Evolutionary conservation across 116 monocot species (phyloP).

Genomic region (Trichopus zeylanicus): DNA sequence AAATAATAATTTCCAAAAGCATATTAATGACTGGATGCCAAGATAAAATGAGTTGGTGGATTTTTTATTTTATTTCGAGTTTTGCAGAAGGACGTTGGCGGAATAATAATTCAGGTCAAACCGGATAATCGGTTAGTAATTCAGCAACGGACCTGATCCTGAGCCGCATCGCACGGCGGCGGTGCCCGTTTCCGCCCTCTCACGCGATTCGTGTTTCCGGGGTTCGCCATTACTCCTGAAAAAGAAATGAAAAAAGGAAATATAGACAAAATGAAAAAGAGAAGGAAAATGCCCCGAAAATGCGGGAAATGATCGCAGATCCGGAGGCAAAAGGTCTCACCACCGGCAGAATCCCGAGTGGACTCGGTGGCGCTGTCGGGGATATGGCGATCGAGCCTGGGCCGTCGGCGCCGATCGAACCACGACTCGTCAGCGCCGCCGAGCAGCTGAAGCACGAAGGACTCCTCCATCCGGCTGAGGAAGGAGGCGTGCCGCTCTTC

Average conservation of each 20-base stretch:
- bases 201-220: neutral
- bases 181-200: neutral
- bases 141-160: neutral
- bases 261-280: neutral
- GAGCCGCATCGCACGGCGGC: neutral
- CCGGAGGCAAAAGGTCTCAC: neutral
- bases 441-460: conserved; percentile 25
- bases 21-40: too few relatives aligned
- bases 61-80: too few relatives aligned
- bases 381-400: conserved; percentile 8
- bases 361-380: conserved; percentile 17
- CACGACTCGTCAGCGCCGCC: neutral
- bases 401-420: neutral
- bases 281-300: neutral
- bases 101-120: too few relatives aligned
- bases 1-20: too few relatives aligned
- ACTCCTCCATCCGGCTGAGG: conserved; percentile 35
- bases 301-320: neutral
- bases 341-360: neutral
- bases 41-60: too few relatives aligned
- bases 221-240: neutral
- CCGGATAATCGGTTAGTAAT: too few relatives aligned
- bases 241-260: neutral
- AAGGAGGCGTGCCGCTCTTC: conserved; percentile 41
- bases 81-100: too few relatives aligned